Percentiles rank a stretch among this genome's conserved stretches.
These are phyloP conservation scores for Ramaria rubella DNA, from an alignment of 768 basidiomycete species.

Conservation along the genomic window DNA sequence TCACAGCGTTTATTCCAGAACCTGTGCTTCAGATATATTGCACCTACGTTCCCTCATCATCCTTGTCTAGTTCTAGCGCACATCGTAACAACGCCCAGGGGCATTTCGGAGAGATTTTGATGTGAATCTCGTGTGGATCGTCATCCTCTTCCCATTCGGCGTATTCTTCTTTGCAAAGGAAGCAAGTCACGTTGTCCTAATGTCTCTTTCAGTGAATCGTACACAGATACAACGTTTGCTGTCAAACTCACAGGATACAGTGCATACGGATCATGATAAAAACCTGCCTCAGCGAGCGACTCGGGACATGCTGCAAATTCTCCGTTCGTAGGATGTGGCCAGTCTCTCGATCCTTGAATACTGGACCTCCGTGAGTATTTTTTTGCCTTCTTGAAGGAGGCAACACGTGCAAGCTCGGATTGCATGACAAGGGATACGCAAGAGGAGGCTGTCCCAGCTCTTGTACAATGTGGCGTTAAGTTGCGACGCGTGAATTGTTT, in stretches of 20 bases:
- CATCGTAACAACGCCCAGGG: constrained; percentile 81
- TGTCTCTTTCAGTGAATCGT: constrained; percentile 32
- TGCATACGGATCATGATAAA: constrained; percentile 69
- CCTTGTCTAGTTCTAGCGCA: constrained; percentile 52
- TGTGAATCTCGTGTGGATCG: constrained; percentile 80
- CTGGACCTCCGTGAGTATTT: constrained; percentile 10
- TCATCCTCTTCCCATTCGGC: constrained; percentile 81
- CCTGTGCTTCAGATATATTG: not conserved
- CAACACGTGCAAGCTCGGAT: constrained; percentile 6
- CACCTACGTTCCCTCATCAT: constrained; percentile 49
- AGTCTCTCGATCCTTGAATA: constrained; percentile 26
- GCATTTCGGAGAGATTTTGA: constrained; percentile 37
- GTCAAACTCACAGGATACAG: constrained; percentile 7
- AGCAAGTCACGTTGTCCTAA: constrained; percentile 76
- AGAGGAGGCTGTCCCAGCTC: not conserved
- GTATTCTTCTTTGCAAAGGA: constrained; percentile 73
- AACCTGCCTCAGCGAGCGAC: constrained; percentile 82
- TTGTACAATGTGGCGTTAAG: not conserved
- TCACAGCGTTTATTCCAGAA: not conserved
- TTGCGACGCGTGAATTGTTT: not conserved
- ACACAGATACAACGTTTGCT: not conserved
- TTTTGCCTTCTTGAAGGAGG: constrained; percentile 10
- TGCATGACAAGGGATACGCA: too few relatives aligned
- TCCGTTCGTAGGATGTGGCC: constrained; percentile 59
- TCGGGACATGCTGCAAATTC: constrained; percentile 60